Evolutionary conservation across 176 grass and related monocot genomes (phyloP), one percentile per base, ranked within the genome.

Genomic region (Cocos nucifera): DNA sequence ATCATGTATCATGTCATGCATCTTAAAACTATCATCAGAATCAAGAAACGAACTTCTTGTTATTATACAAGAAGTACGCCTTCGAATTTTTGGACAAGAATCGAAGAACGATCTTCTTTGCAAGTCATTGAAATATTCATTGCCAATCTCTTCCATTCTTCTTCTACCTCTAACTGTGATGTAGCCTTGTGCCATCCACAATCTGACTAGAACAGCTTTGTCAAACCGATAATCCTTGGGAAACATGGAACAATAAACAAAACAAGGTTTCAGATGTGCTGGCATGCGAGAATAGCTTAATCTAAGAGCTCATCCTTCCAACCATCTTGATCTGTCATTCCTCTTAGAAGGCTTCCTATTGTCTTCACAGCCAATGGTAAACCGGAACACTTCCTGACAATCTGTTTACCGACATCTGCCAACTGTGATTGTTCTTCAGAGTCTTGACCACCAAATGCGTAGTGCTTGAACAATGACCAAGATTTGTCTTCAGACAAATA

Each of bases 171-270:
- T 9, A 22, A 44, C 1, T 4, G 65, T 4, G 4, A 86, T 65
- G 15, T 69, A 77, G 64, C 73, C 73, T 25, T 86, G 83, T 0
- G 83, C 73, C 12, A 74, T 81, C 83, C 83, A 86, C 58, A 86
- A 53, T 6, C 69, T 35, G 29, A 81, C 30, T 51, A 86, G 50
- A 27, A 69, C 22, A 15, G 69, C 69, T 58, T 77, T 81, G 4
- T 25, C 22, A 61, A 86, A 77, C 15, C 4, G 3, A 22, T 26
- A 50, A 27, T 61, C 73, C 71, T 65, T 86, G 0, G 83, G 83
- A 44, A 69, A 77, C 10, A 69, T 39, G 18, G 73, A 65, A 21
- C 73, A 81, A 23, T 23, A 23, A 23, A 23, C 23, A 3, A 23
- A 23, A 23, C 23, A 23, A 23, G 23, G 23, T 23, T 23, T 23